These are phyloP conservation scores for Phytophthora uliginosa DNA, from an alignment of 352 stramenopile species.

Conservation along the genomic window DNA sequence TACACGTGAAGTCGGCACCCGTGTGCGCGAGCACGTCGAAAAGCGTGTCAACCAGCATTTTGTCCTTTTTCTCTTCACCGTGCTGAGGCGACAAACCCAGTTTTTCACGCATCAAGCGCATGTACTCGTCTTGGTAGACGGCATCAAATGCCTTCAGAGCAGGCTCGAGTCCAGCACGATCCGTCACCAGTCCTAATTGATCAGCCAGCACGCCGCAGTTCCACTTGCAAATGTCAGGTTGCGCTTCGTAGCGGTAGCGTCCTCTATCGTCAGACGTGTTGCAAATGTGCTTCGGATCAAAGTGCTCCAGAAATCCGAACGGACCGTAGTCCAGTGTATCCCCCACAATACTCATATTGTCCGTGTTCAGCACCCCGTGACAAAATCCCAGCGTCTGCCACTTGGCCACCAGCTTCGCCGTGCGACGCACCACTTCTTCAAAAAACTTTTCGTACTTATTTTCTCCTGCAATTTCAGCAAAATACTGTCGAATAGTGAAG, in stretches of 20 bases:
- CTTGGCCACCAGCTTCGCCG: conserved; percentile 85
- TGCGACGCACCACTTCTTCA: conserved; percentile 72
- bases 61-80: conserved; percentile 47
- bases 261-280: conserved; percentile 87
- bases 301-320: conserved; percentile 95
- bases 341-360: conserved; percentile 94
- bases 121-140: conserved; percentile 69
- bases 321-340: conserved; percentile 95
- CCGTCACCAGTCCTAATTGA: conserved; percentile 62
- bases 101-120: conserved; percentile 70
- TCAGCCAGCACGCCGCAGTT: conserved; percentile 80
- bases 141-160: conserved; percentile 47
- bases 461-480: conserved; percentile 48
- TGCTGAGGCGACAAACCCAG: conserved; percentile 58
- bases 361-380: conserved; percentile 94
- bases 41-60: conserved; percentile 56
- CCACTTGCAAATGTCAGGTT: conserved; percentile 91
- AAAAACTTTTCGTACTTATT: conserved; percentile 64
- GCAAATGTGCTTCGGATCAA: conserved; percentile 84
- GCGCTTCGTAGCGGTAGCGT: conserved; percentile 86
- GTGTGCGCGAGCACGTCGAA: conserved; percentile 71
- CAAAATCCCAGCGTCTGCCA: conserved; percentile 92
- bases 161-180: conserved; percentile 41
- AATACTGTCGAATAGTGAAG: conserved; percentile 82
- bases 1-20: conserved; percentile 82